Evolutionary conservation across 2,329 filamentous ascomycete genomes (phyloP).

Genomic region (Capronia americana): DNA sequence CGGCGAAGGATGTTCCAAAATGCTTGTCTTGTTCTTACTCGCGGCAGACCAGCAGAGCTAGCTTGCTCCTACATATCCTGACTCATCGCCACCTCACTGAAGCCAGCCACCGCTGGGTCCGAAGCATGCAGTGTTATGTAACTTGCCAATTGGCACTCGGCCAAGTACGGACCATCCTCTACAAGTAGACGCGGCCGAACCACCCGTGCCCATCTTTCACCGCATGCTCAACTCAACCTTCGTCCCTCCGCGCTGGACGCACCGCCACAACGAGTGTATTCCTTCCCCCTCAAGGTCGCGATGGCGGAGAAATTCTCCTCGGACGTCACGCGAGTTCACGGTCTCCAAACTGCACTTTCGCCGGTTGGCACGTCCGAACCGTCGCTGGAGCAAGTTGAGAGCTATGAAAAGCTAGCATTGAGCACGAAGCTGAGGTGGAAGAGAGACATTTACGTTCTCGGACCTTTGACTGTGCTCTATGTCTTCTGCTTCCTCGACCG

Average conservation of each 20-base stretch:
- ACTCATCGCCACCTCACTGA: neutral
- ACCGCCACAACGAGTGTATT: neutral
- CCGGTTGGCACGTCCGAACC: constrained; percentile 1
- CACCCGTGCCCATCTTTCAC: neutral
- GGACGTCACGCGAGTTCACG: neutral
- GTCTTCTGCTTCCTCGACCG: constrained; percentile 1
- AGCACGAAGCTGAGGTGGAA: constrained; percentile 19
- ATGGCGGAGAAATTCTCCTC: constrained; percentile 1
- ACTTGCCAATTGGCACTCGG: neutral
- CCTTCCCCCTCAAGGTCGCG: neutral
- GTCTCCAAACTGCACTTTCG: neutral
- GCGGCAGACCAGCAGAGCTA: neutral
- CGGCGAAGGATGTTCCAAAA: neutral
- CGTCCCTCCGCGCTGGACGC: neutral
- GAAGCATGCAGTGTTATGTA: neutral
- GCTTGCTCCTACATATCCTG: neutral
- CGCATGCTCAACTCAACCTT: neutral
- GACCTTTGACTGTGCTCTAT: constrained; percentile 54
- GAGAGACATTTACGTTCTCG: constrained; percentile 3
- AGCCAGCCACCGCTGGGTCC: neutral
- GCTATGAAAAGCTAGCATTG: constrained; percentile 1
- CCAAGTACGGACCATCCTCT: neutral
- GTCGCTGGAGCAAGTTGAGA: neutral
- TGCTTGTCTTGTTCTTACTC: neutral
- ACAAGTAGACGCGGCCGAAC: neutral